phyloP scores from a whole-genome alignment of 805 yeast species.

The Torulaspora maleeae region DNA sequence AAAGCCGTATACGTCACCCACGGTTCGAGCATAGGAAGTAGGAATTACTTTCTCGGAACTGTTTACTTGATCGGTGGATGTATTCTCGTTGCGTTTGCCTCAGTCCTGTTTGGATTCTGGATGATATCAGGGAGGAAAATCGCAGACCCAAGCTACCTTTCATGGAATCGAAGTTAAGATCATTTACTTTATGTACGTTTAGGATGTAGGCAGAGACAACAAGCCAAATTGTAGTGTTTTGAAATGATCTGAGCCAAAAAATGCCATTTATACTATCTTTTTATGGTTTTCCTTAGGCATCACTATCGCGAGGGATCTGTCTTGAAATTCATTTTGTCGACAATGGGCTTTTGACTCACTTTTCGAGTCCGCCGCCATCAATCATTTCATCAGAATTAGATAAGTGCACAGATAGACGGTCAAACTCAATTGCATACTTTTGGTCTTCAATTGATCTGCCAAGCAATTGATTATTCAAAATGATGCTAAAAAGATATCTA shows the following conservation, averaged over 20 bases:
- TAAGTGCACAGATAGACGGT: not conserved
- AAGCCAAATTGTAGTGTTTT: slow-evolving; percentile 1
- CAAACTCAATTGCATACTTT: too few species aligned
- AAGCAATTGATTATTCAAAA: not conserved
- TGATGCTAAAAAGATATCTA: slow-evolving; percentile 23
- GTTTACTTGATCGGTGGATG: slow-evolving; percentile 75
- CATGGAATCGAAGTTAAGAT: slow-evolving; percentile 50
- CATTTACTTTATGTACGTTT: not conserved
- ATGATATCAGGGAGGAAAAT: slow-evolving; percentile 61
- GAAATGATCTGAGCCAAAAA: not conserved
- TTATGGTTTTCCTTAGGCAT: not conserved
- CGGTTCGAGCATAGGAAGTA: slow-evolving; percentile 71
- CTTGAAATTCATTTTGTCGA: not conserved
- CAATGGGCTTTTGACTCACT: not conserved
- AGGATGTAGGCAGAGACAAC: not conserved
- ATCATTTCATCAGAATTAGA: not conserved
- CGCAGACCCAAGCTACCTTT: slow-evolving; percentile 65
- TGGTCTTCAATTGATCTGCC: too few species aligned
- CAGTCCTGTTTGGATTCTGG: slow-evolving; percentile 50
- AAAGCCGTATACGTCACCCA: slow-evolving; percentile 66
- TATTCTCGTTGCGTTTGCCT: slow-evolving; percentile 54
- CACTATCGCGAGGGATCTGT: too few species aligned
- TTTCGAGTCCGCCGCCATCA: not conserved
- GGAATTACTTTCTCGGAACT: slow-evolving; percentile 65
- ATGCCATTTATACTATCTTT: too few species aligned